phyloP scores from a whole-genome alignment of 768 basidiomycete species.

The Sporobolomyces phaffii region DNA sequence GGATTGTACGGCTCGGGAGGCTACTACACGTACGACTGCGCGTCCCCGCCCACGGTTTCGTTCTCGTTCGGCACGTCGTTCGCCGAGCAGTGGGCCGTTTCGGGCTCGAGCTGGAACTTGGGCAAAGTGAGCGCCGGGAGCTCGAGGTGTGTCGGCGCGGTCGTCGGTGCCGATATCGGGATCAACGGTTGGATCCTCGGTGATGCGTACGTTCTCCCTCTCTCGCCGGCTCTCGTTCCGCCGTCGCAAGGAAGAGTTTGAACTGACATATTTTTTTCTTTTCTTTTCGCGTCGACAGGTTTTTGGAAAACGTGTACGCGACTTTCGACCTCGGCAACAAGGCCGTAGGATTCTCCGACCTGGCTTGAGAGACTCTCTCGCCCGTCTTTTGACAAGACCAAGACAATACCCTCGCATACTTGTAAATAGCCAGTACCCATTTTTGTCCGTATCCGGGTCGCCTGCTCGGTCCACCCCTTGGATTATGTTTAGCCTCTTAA shows the following conservation, averaged over 20 bases:
- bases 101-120: slow-evolving; percentile 49
- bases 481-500: no score
- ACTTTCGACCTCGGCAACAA: slow-evolving; percentile 33
- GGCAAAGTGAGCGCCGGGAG: slow-evolving; percentile 43
- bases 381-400: no score
- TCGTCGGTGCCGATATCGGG: slow-evolving; percentile 40
- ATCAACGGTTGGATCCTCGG: slow-evolving; percentile 39
- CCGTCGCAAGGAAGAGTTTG: background rate
- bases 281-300: slow-evolving; percentile 5
- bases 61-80: slow-evolving; percentile 52
- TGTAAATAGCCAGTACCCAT: no score
- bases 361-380: slow-evolving; percentile 11
- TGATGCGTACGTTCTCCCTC: slow-evolving; percentile 5
- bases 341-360: slow-evolving; percentile 36
- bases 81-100: slow-evolving; percentile 51
- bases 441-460: no score
- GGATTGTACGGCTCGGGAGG: slow-evolving; percentile 39
- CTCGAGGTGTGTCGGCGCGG: slow-evolving; percentile 34
- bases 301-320: slow-evolving; percentile 40
- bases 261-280: no score
- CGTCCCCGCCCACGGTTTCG: slow-evolving; percentile 46
- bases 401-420: no score
- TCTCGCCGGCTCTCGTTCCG: background rate
- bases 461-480: no score
- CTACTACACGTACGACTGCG: slow-evolving; percentile 47